Conservation (phyloP, 2,329 filamentous ascomycete species). For the Fusarium chlamydosporum region DNA sequence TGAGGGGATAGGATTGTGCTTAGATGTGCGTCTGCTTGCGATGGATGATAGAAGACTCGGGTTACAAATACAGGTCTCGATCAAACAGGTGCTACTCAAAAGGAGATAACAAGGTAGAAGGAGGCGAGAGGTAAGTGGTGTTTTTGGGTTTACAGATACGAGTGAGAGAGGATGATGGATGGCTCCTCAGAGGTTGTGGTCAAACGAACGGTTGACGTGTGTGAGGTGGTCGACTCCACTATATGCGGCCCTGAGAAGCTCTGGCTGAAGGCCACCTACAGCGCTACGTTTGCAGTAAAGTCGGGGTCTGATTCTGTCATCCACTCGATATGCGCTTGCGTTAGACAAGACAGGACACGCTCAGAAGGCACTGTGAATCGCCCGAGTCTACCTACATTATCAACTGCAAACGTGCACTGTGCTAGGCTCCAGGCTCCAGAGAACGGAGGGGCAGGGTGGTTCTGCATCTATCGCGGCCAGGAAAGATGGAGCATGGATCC, state of each 20-base stretch:
- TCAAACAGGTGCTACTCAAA: constrained; percentile 23
- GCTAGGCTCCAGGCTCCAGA: constrained; percentile 3
- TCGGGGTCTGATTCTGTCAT: constrained; percentile 20
- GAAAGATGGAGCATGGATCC: constrained; percentile 11
- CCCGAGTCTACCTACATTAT: constrained; percentile 27
- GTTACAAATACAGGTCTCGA: constrained; percentile 22
- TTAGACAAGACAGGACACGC: not conserved
- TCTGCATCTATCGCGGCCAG: constrained; percentile 5
- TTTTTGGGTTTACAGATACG: constrained; percentile 41
- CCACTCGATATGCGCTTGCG: constrained; percentile 8
- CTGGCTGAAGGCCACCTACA: constrained; percentile 23
- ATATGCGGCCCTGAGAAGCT: constrained; percentile 32
- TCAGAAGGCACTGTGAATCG: constrained; percentile 25
- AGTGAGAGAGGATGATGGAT: constrained; percentile 33
- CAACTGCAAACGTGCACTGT: constrained; percentile 40
- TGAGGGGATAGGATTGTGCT: constrained; percentile 19
- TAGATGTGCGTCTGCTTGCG: constrained; percentile 7
- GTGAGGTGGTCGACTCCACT: constrained; percentile 41
- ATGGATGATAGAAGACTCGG: constrained; percentile 14
- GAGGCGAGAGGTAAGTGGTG: constrained; percentile 28
- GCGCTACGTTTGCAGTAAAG: constrained; percentile 34
- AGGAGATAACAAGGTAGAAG: constrained; percentile 20
- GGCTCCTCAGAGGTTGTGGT: constrained; percentile 35
- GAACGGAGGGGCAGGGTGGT: constrained; percentile 18
- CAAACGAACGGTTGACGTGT: constrained; percentile 46